Conservation (phyloP, 331 rosid species). For the Quercus tomentella region DNA sequence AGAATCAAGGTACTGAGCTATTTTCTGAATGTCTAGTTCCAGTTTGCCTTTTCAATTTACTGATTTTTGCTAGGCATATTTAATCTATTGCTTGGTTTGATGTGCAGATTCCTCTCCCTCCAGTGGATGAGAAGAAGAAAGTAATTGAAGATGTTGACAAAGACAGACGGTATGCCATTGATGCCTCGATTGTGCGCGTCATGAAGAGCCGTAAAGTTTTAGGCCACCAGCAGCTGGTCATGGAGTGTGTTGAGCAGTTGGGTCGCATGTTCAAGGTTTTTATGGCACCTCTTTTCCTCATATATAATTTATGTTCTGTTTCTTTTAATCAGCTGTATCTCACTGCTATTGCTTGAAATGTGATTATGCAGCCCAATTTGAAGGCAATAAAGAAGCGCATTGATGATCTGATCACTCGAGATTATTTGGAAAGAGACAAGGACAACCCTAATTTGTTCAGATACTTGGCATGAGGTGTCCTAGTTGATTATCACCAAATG, state of each 20-base stretch:
- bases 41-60: neutral
- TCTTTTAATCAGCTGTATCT: neutral
- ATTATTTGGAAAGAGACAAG: constrained; percentile 39
- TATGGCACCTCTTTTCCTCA: neutral
- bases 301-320: neutral
- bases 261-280: constrained; percentile 58
- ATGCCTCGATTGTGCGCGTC: constrained; percentile 90
- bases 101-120: constrained; percentile 52
- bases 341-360: neutral
- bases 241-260: too few species aligned
- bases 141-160: constrained; percentile 52
- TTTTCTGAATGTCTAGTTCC: neutral
- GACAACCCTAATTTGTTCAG: constrained; percentile 40
- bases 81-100: neutral
- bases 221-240: too few species aligned
- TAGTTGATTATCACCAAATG: constrained; percentile 17
- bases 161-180: constrained; percentile 92
- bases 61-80: neutral
- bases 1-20: constrained; percentile 73
- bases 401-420: constrained; percentile 93
- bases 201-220: constrained; percentile 96
- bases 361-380: constrained; percentile 70
- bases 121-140: constrained; percentile 62
- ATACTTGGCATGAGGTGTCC: constrained; percentile 53
- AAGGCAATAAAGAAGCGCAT: constrained; percentile 94